Conservation (phyloP, 78 protist species). For the Anaeramoeba ignava region DNA sequence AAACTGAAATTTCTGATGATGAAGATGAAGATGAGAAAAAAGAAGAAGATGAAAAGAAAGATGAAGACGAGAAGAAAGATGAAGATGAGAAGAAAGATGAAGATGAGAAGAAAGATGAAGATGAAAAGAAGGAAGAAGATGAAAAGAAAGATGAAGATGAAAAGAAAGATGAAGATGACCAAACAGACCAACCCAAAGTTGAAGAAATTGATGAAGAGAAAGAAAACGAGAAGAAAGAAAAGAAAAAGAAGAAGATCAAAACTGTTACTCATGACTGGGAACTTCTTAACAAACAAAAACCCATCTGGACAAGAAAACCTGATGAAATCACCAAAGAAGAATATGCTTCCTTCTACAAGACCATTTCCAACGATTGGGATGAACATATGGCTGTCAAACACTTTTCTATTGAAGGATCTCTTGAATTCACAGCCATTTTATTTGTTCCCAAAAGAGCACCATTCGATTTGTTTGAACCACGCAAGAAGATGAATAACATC, state of each 20-base stretch:
- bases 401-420: conserved; percentile 96
- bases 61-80: conserved; percentile 28
- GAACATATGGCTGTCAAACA: conserved; percentile 96
- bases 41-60: conserved; percentile 65
- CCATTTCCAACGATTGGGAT: conserved; percentile 96
- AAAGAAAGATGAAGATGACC: no score
- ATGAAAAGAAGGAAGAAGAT: no score
- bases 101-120: conserved; percentile 36
- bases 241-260: conserved; percentile 83
- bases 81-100: conserved; percentile 31
- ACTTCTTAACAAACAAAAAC: conserved; percentile 94
- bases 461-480: conserved; percentile 90
- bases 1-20: conserved; percentile 44
- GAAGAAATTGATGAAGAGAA: no score
- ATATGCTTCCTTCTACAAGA: conserved; percentile 97
- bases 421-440: conserved; percentile 93
- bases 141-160: no score
- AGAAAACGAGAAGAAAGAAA: no score
- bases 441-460: conserved; percentile 96
- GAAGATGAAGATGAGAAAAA: conserved; percentile 47
- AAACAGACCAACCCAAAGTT: no score
- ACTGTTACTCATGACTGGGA: conserved; percentile 73
- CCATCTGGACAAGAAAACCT: conserved; percentile 96
- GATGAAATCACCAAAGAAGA: conserved; percentile 93
- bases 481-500: conserved; percentile 94